A percentile compares a stretch with the other conserved stretches of the same genome.
phyloP scores from a whole-genome alignment of 139 green algal genomes.

The Closterium sp. region DNA sequence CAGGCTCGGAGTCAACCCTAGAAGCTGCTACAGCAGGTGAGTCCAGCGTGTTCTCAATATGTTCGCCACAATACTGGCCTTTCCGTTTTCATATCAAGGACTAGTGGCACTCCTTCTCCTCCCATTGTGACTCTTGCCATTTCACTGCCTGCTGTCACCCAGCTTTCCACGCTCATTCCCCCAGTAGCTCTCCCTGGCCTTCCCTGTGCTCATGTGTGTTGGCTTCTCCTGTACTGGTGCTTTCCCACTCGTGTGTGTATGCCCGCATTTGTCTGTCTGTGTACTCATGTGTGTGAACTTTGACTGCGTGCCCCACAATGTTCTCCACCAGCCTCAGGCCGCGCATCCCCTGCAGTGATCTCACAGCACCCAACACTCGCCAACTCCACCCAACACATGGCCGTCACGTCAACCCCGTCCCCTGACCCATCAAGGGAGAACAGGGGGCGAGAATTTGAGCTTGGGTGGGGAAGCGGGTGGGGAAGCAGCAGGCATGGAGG shows the following conservation, averaged over 20 bases:
- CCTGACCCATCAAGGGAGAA: not conserved
- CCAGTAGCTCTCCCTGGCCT: no score
- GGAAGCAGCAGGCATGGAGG: not conserved
- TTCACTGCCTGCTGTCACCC: no score
- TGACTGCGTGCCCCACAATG: not conserved
- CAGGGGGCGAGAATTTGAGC: not conserved
- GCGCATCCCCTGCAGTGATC: not conserved
- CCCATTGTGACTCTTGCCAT: no score
- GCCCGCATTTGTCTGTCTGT: no score
- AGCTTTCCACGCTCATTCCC: no score
- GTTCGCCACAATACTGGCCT: no score
- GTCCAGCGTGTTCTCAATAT: no score
- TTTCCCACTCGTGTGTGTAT: no score
- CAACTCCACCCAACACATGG: not conserved
- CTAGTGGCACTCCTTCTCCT: no score
- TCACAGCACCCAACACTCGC: not conserved
- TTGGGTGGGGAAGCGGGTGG: not conserved
- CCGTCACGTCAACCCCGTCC: not conserved
- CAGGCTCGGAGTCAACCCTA: not conserved
- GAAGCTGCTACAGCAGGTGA: not conserved
- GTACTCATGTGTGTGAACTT: not conserved
- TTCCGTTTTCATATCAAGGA: no score
- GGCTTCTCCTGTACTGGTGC: no score
- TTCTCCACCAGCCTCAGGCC: not conserved
- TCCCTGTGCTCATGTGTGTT: no score